These are phyloP conservation scores for Pistacia atlantica DNA, from an alignment of 345 rosid species.

Conservation along the genomic window DNA sequence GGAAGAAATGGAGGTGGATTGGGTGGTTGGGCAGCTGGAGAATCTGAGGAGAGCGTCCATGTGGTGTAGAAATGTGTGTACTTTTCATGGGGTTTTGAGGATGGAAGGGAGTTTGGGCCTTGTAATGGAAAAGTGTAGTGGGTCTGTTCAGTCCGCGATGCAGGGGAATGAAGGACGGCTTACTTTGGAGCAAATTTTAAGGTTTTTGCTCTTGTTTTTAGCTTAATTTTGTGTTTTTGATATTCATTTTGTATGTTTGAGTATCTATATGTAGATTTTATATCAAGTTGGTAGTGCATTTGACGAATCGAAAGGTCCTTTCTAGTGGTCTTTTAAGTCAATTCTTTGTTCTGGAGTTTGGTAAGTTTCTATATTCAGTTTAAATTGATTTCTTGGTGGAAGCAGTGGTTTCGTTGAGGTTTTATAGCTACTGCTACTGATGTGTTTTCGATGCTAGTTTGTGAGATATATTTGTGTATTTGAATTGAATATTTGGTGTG, in stretches of 20 bases:
- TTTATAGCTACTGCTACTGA: not conserved
- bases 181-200: conserved; percentile 92
- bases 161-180: conserved; percentile 88
- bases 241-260: not conserved
- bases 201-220: conserved; percentile 40
- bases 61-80: conserved; percentile 97
- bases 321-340: not conserved
- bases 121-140: conserved; percentile 80
- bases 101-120: conserved; percentile 65
- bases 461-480: not conserved
- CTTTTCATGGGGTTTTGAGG: conserved; percentile 81
- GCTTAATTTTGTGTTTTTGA: not conserved
- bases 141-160: conserved; percentile 93
- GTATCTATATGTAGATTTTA: not conserved
- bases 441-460: too few species aligned
- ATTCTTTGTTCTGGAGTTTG: not conserved
- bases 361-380: not conserved
- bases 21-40: conserved; percentile 85
- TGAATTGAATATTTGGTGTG: not conserved
- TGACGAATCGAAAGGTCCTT: not conserved
- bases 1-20: conserved; percentile 78
- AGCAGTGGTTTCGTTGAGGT: conserved; percentile 3
- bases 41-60: conserved; percentile 65
- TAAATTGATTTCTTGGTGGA: not conserved
- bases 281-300: not conserved